Percentiles rank a stretch among this genome's conserved stretches.
Conservation (phyloP, 2,329 filamentous ascomycete genomes). For the Pseudonectria foliicola region DNA sequence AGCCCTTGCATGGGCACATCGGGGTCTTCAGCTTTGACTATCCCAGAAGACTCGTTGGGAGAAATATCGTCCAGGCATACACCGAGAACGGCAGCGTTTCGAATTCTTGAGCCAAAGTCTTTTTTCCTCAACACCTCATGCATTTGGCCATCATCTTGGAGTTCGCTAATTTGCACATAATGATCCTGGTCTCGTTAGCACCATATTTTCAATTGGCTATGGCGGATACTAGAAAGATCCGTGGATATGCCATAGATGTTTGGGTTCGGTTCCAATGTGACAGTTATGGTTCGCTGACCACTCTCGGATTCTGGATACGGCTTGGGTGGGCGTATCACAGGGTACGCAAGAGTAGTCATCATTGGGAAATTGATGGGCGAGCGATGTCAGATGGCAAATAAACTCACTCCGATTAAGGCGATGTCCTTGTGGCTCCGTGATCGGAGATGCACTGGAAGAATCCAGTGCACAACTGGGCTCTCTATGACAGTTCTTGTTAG, state of each 20-base stretch:
- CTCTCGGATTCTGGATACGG: no score
- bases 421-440: slow-evolving; percentile 68
- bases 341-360: no score
- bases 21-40: slow-evolving; percentile 33
- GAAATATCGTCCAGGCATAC: slow-evolving; percentile 25
- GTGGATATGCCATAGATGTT: no score
- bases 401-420: slow-evolving; percentile 71
- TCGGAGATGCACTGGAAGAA: slow-evolving; percentile 73
- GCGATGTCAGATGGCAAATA: not conserved
- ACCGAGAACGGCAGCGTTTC: slow-evolving; percentile 72
- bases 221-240: no score
- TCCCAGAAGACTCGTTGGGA: slow-evolving; percentile 14
- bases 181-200: slow-evolving; percentile 48
- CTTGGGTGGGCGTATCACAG: no score
- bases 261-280: no score
- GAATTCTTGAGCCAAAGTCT: slow-evolving; percentile 72
- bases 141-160: slow-evolving; percentile 61
- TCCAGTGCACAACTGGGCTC: slow-evolving; percentile 67
- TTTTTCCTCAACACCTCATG: slow-evolving; percentile 69
- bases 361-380: no score
- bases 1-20: slow-evolving; percentile 32
- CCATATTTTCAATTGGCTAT: not conserved
- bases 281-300: no score
- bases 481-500: slow-evolving; percentile 71
- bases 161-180: slow-evolving; percentile 73